A percentile compares a stretch with the other conserved stretches of the same genome.
phyloP scores from a whole-genome alignment of 306 rosid species.

The Sicyos edulis region DNA sequence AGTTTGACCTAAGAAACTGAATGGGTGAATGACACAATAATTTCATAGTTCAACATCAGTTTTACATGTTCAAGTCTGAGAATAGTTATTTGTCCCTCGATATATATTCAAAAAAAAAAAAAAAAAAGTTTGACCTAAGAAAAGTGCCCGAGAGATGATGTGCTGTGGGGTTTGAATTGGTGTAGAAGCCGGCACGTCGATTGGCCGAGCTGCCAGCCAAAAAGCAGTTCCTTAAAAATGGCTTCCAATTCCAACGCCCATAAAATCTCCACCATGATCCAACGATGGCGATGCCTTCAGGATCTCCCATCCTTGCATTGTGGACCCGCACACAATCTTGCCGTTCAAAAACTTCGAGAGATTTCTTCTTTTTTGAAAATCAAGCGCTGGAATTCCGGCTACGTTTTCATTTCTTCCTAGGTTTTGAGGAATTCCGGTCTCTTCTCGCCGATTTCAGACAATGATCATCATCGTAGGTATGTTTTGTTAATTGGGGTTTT shows the following conservation, averaged over 20 bases:
- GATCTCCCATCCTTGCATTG: not conserved
- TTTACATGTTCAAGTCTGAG: too few species aligned
- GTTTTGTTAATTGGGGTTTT: not conserved
- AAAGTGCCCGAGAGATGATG: not conserved
- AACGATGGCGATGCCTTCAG: slow-evolving; percentile 13
- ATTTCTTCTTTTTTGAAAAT: not conserved
- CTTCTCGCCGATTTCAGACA: slow-evolving; percentile 28
- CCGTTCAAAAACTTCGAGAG: slow-evolving; percentile 19
- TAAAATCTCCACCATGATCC: not conserved
- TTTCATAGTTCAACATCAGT: too few species aligned
- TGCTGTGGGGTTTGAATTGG: not conserved
- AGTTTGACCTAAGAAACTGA: too few species aligned
- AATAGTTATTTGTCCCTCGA: too few species aligned
- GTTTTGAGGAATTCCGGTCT: slow-evolving; percentile 34
- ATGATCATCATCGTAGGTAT: slow-evolving; percentile 32
- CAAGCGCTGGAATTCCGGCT: slow-evolving; percentile 36
- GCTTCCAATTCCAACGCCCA: not conserved
- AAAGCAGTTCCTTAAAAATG: slow-evolving; percentile 8
- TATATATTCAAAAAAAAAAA: too few species aligned
- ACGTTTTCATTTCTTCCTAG: slow-evolving; percentile 19
- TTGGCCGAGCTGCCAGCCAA: not conserved
- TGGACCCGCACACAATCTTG: slow-evolving; percentile 27
- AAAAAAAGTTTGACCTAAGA: too few species aligned
- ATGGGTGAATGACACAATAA: too few species aligned
- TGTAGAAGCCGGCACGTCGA: slow-evolving; percentile 13